Base-by-base conservation (phyloP, 305 asterid species). In the Withania somnifera region DNA sequence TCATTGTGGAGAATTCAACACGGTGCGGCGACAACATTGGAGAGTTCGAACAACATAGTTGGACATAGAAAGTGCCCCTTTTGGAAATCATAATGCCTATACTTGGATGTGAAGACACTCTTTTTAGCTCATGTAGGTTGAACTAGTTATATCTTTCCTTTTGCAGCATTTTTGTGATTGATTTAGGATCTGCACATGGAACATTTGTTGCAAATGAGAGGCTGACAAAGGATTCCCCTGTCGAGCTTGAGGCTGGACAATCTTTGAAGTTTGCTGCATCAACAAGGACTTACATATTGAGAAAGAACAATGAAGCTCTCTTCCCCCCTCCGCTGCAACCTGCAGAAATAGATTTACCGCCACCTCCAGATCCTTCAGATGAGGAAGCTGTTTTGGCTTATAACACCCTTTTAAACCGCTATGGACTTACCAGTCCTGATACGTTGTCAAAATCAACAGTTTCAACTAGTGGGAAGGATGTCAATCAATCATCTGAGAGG, bases 131-230 rank as follows among this genome's bases (percentile, higher is more conserved):
- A 57, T 60, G 47, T 19, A 47, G 63, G 22, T 80, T 80, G 78
- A 80, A 26, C 83, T 47, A 24, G 14, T 66, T 0, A n/a, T 78
- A 53, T 52, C 19, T 87, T 26, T 64, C 87, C 84, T 88, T 68
- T 76, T 86, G 86, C 98, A 95, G 99, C 90, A 86, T 96, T 85
- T 96, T 92, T 56, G 98, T 95, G 79, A 90, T 94, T 81, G 99
- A 96, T 85, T 89, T 96, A 86, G 99, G 98, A 85, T 96, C 99
- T 84, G 99, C 97, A 47, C 99, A 96, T 84, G 98, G 98, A 61
- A 96, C 99, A 84, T 96, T 93, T 91, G 99, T 94, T 86, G 97
- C 99, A 24, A 96, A 96, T 79, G 97, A 96, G 90, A 89, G 98
- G 81, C 84, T 94, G 86, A 86, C 91, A 38, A 96, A 92, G 85